phyloP scores from a whole-genome alignment of 371 early-diverging fungal genomes.

The Circinella minor region DNA sequence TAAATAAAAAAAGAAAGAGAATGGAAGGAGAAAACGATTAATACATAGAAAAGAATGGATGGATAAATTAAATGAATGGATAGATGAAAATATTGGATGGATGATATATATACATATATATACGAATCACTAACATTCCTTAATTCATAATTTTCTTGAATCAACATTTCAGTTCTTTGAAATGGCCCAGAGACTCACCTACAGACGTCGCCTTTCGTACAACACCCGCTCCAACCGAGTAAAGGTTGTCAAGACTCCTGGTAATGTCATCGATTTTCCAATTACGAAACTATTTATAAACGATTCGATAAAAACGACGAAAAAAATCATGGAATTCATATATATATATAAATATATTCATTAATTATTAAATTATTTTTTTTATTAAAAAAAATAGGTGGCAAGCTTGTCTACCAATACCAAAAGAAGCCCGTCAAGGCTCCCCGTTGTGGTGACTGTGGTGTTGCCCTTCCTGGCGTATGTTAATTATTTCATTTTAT shows the following conservation, averaged over 20 bases:
- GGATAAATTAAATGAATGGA: slow-evolving; percentile 8
- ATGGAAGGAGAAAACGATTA: neutral
- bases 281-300: neutral
- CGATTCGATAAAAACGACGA: neutral
- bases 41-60: slow-evolving; percentile 6
- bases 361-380: neutral
- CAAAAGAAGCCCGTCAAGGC: slow-evolving; percentile 91
- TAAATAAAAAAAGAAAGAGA: neutral
- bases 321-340: neutral
- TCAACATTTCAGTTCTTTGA: slow-evolving; percentile 18
- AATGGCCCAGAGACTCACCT: slow-evolving; percentile 94
- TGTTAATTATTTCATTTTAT: slow-evolving; percentile 31
- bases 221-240: slow-evolving; percentile 98
- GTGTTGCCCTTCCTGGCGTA: slow-evolving; percentile 87
- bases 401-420: slow-evolving; percentile 90
- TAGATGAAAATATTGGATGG: neutral
- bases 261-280: slow-evolving; percentile 38
- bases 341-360: neutral
- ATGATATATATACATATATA: neutral
- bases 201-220: slow-evolving; percentile 97
- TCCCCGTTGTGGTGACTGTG: slow-evolving; percentile 98
- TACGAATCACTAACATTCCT: neutral
- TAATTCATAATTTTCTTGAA: neutral
- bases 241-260: slow-evolving; percentile 96
- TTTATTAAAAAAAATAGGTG: slow-evolving; percentile 58